phyloP scores from a whole-genome alignment of 176 grass and related monocot species.

The Rhipidocladum racemiflorum region DNA sequence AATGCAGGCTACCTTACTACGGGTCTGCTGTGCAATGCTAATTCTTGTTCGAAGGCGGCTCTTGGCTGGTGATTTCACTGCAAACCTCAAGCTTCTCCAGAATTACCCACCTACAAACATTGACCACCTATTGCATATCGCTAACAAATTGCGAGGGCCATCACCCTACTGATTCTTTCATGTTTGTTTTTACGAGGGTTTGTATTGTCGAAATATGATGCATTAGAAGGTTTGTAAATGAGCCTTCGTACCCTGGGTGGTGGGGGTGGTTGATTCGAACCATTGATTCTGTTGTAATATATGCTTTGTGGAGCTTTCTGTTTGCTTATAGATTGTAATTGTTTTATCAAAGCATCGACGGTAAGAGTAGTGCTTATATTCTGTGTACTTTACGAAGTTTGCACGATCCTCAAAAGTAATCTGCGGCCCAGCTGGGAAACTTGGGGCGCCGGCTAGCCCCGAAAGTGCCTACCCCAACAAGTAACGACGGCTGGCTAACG shows the following conservation, averaged over 20 bases:
- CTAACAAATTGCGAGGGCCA: conserved; percentile 84
- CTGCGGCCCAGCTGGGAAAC: no score
- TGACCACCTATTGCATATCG: conserved; percentile 76
- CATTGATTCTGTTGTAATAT: neutral
- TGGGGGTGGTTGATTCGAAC: conserved; percentile 12
- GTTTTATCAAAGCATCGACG: neutral
- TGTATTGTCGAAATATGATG: neutral
- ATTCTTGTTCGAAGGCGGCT: conserved; percentile 91
- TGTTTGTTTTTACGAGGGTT: conserved; percentile 8
- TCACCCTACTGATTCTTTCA: conserved; percentile 34
- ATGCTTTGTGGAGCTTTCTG: neutral
- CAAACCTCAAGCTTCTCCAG: conserved; percentile 97
- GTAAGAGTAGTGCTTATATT: no score
- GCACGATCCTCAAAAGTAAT: no score
- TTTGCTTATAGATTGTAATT: no score
- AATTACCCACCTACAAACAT: conserved; percentile 83
- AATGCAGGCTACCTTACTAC: conserved; percentile 66
- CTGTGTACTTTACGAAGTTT: no score
- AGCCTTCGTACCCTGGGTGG: neutral
- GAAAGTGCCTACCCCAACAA: no score
- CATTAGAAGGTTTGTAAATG: neutral
- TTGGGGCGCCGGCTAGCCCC: no score
- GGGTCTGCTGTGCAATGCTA: conserved; percentile 93
- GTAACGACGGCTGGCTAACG: no score
- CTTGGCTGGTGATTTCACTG: conserved; percentile 91